A percentile compares a stretch with the other conserved stretches of the same genome.
Evolutionary conservation across 257 asterid genomes (phyloP).

Genomic region (Ilex asprella): DNA sequence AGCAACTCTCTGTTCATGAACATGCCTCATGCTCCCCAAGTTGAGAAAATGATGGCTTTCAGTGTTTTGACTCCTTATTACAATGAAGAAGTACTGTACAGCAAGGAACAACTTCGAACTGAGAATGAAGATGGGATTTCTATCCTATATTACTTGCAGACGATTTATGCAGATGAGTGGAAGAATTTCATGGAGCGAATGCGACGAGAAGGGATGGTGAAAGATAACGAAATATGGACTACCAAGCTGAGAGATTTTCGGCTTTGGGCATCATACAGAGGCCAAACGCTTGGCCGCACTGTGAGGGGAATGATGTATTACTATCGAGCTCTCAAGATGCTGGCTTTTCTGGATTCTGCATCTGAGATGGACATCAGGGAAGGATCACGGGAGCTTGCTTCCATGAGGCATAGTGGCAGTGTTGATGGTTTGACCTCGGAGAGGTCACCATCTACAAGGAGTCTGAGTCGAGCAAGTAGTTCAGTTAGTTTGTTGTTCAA

Average conservation of each 20-base stretch:
- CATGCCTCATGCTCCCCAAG: conserved; percentile 99
- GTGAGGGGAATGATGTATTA: conserved; percentile 99
- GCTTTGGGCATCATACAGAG: conserved; percentile 95
- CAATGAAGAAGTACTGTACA: conserved; percentile 84
- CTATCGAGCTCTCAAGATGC: conserved; percentile 96
- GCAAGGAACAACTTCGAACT: conserved; percentile 90
- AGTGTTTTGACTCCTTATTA: conserved; percentile 98
- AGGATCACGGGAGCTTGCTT: conserved; percentile 69
- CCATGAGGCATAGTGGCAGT: conserved; percentile 49
- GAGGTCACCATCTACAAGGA: conserved; percentile 51
- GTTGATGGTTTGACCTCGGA: conserved; percentile 39
- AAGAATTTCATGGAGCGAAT: conserved; percentile 84
- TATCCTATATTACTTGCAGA: conserved; percentile 83
- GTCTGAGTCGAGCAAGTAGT: conserved; percentile 79
- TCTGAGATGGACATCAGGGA: conserved; percentile 97
- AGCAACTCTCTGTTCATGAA: conserved; percentile 98
- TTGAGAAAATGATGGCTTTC: conserved; percentile 98
- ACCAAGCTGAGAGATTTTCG: conserved; percentile 79
- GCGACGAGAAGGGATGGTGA: conserved; percentile 79
- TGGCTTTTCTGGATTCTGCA: conserved; percentile 96
- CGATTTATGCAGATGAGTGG: conserved; percentile 97
- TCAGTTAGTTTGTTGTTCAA: conserved; percentile 61
- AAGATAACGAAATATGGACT: conserved; percentile 76
- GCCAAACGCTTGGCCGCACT: conserved; percentile 92
- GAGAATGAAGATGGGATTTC: conserved; percentile 99